Base-by-base conservation (phyloP, 2,329 filamentous ascomycete species). In the Scedosporium aurantiacum region DNA sequence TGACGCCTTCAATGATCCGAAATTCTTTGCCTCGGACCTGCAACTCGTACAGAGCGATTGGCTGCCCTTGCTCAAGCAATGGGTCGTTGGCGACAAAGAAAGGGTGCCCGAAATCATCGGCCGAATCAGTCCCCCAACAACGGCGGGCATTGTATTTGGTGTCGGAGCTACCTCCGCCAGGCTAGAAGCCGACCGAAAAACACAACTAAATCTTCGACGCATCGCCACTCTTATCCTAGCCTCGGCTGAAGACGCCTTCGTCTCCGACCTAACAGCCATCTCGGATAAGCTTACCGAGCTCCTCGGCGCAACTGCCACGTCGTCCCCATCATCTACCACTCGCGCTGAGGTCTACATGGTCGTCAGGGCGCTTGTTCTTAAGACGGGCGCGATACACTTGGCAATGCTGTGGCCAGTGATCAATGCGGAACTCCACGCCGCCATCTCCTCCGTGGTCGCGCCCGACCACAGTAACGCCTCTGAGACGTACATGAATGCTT, bases 131-230 rank as follows among this genome's bases (percentile, higher is more conserved):
- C 83, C 92, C 3, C 94, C 94, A 5, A 91, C 92, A 1, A 93
- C 92, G 14, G 94, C 95, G 0, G 94, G 94, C 7, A 95, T 99
- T 67, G 93, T 99, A 71, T 99, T 99, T 69, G 94, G 94, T n/a
- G 94, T 99, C 0, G 95, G 95, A 10, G 94, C 94, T 5, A 91
- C 90, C 23, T 95, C 92, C 52, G 94, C 94, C 41, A 83, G 94
- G 63, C 82, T 95, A n/a, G 94, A 99, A 74, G 91, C 95, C 5
- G 94, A 99, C 73, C 87, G 92, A 62, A 94, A 88, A 74, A 91
- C 92, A 1, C 93, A 97, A 73, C 81, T 96, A 32, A 96, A 91
- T 65, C 81, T 99, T 18, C 88, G 92, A 12, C 84, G 94, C 56
- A 85, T 95, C 56, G 85, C 91, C 4, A 81, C 91, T 1, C 78